These are phyloP conservation scores for Trichoderma lentiforme DNA, from an alignment of 2,329 filamentous ascomycete genomes.

Conservation along the genomic window DNA sequence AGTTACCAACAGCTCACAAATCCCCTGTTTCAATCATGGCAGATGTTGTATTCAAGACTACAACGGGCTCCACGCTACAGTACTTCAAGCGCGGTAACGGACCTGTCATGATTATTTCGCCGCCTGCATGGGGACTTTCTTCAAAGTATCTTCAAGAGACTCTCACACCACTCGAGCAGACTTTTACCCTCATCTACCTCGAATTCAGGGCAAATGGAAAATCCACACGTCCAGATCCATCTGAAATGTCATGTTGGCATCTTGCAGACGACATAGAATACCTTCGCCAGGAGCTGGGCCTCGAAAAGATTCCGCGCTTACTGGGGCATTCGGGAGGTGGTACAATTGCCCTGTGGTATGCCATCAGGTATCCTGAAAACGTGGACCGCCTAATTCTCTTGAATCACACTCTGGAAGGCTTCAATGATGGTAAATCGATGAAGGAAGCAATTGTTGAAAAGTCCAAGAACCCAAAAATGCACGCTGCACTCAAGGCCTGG, in stretches of 20 bases:
- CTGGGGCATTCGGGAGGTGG: not conserved
- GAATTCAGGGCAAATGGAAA: not conserved
- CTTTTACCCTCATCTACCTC: not conserved
- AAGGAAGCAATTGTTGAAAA: not conserved
- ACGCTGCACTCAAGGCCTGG: not conserved
- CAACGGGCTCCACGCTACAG: not conserved
- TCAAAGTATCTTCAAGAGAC: not conserved
- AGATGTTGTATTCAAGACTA: not conserved
- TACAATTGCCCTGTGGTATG: not conserved
- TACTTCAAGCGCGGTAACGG: not conserved
- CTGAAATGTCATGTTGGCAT: conserved; percentile 4
- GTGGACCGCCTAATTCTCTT: not conserved
- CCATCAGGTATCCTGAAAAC: not conserved
- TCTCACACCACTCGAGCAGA: not conserved
- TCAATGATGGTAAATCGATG: not conserved
- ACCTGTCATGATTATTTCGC: not conserved
- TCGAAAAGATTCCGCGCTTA: not conserved
- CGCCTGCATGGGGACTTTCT: not conserved
- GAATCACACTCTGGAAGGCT: not conserved
- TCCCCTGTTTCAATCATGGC: not conserved
- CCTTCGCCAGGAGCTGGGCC: not conserved
- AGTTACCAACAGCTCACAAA: not conserved
- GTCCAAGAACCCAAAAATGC: not conserved
- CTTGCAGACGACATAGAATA: not conserved
- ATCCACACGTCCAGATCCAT: not conserved